Conservation (phyloP, 371 early-diverging fungal species). For the Mucor lusitanicus region DNA sequence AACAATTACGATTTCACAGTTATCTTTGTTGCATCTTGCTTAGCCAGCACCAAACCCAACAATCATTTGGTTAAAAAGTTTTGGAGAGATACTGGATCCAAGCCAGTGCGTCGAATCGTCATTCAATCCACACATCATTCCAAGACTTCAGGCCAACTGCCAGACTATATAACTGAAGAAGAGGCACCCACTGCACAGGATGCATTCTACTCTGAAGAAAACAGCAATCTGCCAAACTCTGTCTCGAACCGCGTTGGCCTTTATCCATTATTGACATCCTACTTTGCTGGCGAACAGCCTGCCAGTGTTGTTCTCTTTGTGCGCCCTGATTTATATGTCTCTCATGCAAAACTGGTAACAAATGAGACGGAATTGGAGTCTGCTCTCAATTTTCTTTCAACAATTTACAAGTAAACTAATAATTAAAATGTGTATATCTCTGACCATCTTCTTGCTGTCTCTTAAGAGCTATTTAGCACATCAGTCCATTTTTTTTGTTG, state of each 20-base stretch:
- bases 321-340: constrained; percentile 21
- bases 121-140: constrained; percentile 16
- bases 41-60: background rate
- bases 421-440: too few species aligned
- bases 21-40: constrained; percentile 6
- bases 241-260: constrained; percentile 10
- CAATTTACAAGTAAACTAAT: background rate
- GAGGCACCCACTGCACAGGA: constrained; percentile 8
- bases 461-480: too few species aligned
- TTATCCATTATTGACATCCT: background rate
- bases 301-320: constrained; percentile 10
- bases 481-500: too few species aligned
- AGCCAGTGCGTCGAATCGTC: constrained; percentile 12
- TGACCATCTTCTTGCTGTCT: too few species aligned
- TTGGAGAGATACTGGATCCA: constrained; percentile 5
- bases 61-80: constrained; percentile 3
- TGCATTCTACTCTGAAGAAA: constrained; percentile 18
- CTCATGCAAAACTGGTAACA: constrained; percentile 11
- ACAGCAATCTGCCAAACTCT: constrained; percentile 5
- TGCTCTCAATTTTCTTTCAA: constrained; percentile 2
- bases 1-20: background rate
- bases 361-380: constrained; percentile 1
- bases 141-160: background rate
- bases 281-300: background rate
- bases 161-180: constrained; percentile 5